phyloP scores from a whole-genome alignment of 768 basidiomycete genomes.

The Podaxis carcinomalis region DNA sequence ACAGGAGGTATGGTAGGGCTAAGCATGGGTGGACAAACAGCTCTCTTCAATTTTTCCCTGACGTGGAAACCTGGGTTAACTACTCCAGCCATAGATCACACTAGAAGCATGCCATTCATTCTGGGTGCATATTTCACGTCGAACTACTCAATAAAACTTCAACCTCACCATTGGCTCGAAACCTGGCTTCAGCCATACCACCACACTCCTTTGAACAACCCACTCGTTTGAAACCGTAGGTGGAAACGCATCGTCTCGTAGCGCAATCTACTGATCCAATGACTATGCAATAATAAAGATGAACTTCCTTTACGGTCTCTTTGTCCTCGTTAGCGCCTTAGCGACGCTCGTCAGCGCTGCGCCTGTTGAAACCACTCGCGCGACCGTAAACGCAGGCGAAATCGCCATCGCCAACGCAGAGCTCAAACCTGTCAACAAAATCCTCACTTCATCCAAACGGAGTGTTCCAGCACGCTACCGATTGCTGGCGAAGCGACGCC shows the following conservation, averaged over 20 bases:
- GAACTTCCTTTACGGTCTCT: background rate
- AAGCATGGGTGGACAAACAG: too few species aligned
- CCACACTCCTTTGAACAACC: constrained; percentile 1
- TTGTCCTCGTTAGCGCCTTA: background rate
- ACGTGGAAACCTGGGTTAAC: background rate
- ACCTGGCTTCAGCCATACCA: background rate
- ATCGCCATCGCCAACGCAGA: background rate
- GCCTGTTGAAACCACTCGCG: background rate
- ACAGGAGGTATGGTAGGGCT: too few species aligned
- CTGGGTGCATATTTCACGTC: background rate
- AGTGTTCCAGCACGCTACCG: background rate
- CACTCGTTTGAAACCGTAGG: background rate
- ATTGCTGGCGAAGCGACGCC: background rate
- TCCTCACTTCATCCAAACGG: background rate
- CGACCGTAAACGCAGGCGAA: background rate
- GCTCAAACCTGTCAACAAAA: background rate
- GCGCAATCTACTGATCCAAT: background rate
- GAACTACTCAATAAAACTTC: background rate
- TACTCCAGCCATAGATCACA: background rate
- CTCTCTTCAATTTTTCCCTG: background rate
- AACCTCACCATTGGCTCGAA: background rate
- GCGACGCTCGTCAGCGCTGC: background rate
- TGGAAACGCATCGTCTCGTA: background rate
- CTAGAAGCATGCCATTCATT: background rate
- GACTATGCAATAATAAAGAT: background rate